Percentiles rank a stretch among this genome's conserved stretches.
Evolutionary conservation across 345 rosid genomes (phyloP).

Genomic region (Sisymbrium altissimum): DNA sequence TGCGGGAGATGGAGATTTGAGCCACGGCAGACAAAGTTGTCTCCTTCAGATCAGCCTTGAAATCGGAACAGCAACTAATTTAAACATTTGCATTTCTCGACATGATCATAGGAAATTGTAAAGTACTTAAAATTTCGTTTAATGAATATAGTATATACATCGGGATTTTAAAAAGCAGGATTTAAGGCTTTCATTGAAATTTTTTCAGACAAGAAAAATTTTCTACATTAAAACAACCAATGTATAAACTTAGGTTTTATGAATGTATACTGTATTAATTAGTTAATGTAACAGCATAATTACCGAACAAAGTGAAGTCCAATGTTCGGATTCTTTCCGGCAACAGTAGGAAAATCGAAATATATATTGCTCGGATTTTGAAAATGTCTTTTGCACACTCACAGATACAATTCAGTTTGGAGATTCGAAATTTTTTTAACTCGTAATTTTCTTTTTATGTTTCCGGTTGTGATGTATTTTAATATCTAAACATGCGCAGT

Average conservation of each 20-base stretch:
- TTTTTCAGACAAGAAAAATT: not conserved
- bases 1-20: conserved; percentile 33
- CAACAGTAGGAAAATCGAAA: conserved; percentile 16
- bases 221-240: conserved; percentile 17
- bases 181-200: conserved; percentile 3
- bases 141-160: conserved; percentile 18
- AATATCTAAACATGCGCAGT: not conserved
- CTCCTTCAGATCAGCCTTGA: conserved; percentile 41
- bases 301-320: conserved; percentile 30
- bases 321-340: conserved; percentile 29
- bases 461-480: not conserved
- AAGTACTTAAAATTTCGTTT: conserved; percentile 7
- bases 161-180: conserved; percentile 32
- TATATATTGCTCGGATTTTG: conserved; percentile 17
- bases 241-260: conserved; percentile 26
- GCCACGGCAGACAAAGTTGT: conserved; percentile 39
- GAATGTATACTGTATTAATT: conserved; percentile 6
- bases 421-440: conserved; percentile 1
- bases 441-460: not conserved
- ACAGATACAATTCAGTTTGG: conserved; percentile 30
- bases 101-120: conserved; percentile 29
- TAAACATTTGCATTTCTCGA: conserved; percentile 30
- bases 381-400: conserved; percentile 27
- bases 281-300: conserved; percentile 25
- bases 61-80: conserved; percentile 22